Conservation (phyloP, 2,329 filamentous ascomycete species). For the Fusarium liriodendri region DNA sequence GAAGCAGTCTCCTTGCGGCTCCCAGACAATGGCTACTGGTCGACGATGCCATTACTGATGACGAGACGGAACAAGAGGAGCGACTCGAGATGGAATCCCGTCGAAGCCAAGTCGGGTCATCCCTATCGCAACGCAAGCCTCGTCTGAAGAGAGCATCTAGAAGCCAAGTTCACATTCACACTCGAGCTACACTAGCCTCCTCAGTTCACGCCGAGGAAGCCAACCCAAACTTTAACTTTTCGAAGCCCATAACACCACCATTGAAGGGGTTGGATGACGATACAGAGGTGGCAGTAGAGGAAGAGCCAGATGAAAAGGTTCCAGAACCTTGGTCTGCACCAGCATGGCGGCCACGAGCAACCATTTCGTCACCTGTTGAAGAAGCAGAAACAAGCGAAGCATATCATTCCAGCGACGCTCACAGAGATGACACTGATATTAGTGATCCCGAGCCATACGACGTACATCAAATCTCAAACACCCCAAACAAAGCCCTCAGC, state of each 20-base stretch:
- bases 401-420: constrained; percentile 47
- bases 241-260: constrained; percentile 47
- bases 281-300: neutral
- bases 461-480: constrained; percentile 10
- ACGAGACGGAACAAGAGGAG: constrained; percentile 59
- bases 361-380: constrained; percentile 41
- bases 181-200: constrained; percentile 28
- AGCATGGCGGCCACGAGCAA: constrained; percentile 14
- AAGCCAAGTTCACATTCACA: constrained; percentile 50
- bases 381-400: constrained; percentile 49
- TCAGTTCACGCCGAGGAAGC: constrained; percentile 27
- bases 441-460: constrained; percentile 49
- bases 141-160: constrained; percentile 56
- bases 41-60: constrained; percentile 56
- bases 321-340: constrained; percentile 20
- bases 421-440: constrained; percentile 48
- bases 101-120: constrained; percentile 40
- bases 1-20: constrained; percentile 58
- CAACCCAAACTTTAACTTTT: constrained; percentile 50
- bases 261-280: neutral
- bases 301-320: constrained; percentile 19
- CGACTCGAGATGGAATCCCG: constrained; percentile 55
- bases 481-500: constrained; percentile 3
- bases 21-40: constrained; percentile 50
- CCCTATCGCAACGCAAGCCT: constrained; percentile 50